phyloP scores from a whole-genome alignment of 306 rosid genomes.

The Hippophae rhamnoides region DNA sequence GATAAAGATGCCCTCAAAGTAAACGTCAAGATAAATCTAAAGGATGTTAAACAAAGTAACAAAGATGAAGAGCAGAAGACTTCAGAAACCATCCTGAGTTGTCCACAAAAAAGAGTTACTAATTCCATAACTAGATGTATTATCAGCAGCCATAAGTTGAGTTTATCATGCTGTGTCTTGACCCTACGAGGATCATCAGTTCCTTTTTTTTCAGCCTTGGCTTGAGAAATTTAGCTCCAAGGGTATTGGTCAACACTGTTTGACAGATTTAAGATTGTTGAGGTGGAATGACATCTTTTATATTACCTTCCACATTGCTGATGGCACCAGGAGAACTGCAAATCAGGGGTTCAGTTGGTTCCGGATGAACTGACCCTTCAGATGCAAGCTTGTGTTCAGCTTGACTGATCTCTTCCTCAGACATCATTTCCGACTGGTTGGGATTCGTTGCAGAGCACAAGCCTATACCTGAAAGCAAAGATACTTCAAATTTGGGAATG shows the following conservation, averaged over 20 bases:
- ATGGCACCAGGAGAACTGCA: constrained; percentile 21
- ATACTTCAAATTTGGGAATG: constrained; percentile 13
- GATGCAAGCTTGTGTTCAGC: constrained; percentile 14
- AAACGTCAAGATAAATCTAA: too few species aligned
- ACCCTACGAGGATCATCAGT: too few species aligned
- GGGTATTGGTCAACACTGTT: constrained; percentile 6
- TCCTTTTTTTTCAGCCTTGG: too few species aligned
- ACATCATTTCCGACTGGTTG: background rate
- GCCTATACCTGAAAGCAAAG: constrained; percentile 7
- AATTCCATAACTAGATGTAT: too few species aligned
- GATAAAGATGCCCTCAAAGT: too few species aligned
- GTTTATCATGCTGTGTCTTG: too few species aligned
- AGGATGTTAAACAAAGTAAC: too few species aligned
- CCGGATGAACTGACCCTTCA: constrained; percentile 15
- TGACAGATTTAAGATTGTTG: constrained; percentile 18
- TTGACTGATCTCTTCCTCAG: constrained; percentile 6
- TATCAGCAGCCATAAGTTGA: too few species aligned
- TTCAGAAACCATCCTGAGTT: too few species aligned
- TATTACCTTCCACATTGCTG: constrained; percentile 14
- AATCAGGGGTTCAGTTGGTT: constrained; percentile 17
- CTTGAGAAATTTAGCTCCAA: constrained; percentile 16
- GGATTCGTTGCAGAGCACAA: background rate
- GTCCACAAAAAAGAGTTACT: too few species aligned
- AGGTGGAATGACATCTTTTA: constrained; percentile 22
- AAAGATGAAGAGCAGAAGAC: too few species aligned